phyloP scores from a whole-genome alignment of 1,284 basidiomycete species.

The Papiliotrema terrestris region DNA sequence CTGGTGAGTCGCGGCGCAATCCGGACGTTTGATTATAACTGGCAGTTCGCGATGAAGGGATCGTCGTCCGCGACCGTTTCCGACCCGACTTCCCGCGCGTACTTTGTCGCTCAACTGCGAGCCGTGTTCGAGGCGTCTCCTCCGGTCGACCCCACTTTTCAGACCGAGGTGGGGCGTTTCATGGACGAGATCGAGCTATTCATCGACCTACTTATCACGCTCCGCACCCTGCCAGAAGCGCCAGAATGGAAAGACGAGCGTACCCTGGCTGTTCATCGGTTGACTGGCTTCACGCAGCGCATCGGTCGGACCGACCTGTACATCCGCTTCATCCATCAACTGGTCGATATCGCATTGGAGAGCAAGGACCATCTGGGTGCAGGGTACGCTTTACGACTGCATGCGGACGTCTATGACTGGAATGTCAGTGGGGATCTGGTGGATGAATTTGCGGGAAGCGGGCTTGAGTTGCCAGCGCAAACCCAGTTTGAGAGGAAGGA shows the following conservation, averaged over 20 bases:
- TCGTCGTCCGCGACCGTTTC: slow-evolving; percentile 61
- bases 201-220: slow-evolving; percentile 84
- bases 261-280: slow-evolving; percentile 81
- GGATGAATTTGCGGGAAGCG: slow-evolving; percentile 75
- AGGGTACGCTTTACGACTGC: slow-evolving; percentile 83
- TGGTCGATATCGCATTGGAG: slow-evolving; percentile 81
- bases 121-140: slow-evolving; percentile 74
- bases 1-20: slow-evolving; percentile 26
- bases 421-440: slow-evolving; percentile 67
- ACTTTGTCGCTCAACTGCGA: slow-evolving; percentile 90
- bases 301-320: slow-evolving; percentile 86
- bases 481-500: slow-evolving; percentile 93
- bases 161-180: slow-evolving; percentile 74
- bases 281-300: slow-evolving; percentile 86
- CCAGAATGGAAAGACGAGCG: slow-evolving; percentile 91
- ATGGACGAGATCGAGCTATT: slow-evolving; percentile 88
- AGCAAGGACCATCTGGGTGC: slow-evolving; percentile 89
- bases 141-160: slow-evolving; percentile 72
- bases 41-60: slow-evolving; percentile 25
- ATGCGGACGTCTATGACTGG: slow-evolving; percentile 93
- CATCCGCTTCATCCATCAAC: slow-evolving; percentile 90
- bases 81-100: slow-evolving; percentile 83
- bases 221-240: slow-evolving; percentile 90
- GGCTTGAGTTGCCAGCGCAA: slow-evolving; percentile 70
- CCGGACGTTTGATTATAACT: neutral